phyloP scores from a whole-genome alignment of 805 yeast genomes.

The Saturnispora saitoi region DNA sequence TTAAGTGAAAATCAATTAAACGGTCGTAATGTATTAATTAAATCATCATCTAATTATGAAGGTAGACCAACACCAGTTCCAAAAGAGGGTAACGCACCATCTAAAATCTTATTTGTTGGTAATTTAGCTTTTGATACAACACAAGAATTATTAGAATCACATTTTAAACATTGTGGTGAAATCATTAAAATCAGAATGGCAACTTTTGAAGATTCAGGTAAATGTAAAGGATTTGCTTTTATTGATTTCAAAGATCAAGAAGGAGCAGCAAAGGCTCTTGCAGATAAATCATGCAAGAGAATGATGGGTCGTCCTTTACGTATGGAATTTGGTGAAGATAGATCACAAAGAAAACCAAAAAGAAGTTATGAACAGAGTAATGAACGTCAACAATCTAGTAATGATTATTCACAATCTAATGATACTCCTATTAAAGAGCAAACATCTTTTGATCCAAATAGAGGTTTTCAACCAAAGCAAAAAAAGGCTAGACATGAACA shows the following conservation, averaged over 20 bases:
- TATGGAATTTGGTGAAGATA: conserved; percentile 91
- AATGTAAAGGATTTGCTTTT: conserved; percentile 94
- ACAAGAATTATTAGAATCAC: conserved; percentile 64
- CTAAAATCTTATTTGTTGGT: conserved; percentile 84
- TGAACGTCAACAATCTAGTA: neutral
- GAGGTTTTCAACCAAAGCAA: conserved; percentile 22
- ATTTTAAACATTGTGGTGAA: conserved; percentile 87
- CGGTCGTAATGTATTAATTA: conserved; percentile 81
- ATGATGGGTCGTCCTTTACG: conserved; percentile 69
- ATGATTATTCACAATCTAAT: too few relatives aligned
- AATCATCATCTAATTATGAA: conserved; percentile 69
- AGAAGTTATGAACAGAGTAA: conserved; percentile 1
- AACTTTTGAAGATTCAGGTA: conserved; percentile 93
- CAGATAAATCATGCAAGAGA: conserved; percentile 56
- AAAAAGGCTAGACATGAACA: conserved; percentile 10
- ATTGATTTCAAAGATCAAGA: conserved; percentile 74
- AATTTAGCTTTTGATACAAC: conserved; percentile 90
- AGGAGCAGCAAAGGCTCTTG: conserved; percentile 77
- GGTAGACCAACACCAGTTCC: conserved; percentile 67
- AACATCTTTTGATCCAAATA: neutral
- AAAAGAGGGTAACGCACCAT: conserved; percentile 58
- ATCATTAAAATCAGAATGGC: conserved; percentile 86
- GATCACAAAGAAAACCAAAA: conserved; percentile 40
- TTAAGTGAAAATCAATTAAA: conserved; percentile 67
- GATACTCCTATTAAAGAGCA: neutral